phyloP scores from a whole-genome alignment of 2,329 filamentous ascomycete species.

The Trichoderma sp. region DNA sequence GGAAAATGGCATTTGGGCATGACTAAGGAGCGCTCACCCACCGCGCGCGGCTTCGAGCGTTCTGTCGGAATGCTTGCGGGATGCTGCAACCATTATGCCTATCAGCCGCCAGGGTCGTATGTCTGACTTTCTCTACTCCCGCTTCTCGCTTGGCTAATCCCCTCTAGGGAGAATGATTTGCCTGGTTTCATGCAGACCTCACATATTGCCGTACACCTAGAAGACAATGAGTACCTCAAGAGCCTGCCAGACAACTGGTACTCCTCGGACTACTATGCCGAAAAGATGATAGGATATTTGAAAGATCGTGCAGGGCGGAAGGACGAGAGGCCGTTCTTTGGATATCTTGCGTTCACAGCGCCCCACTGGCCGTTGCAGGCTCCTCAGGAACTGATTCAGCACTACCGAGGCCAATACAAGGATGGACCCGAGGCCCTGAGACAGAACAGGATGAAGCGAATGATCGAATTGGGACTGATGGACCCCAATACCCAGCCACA shows the following conservation, averaged over 20 bases:
- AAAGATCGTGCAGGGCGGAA: constrained; percentile 44
- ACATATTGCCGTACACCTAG: background rate
- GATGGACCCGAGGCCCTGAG: constrained; percentile 59
- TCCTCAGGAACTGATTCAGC: constrained; percentile 51
- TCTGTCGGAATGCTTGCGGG: constrained; percentile 60
- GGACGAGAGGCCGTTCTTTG: constrained; percentile 52
- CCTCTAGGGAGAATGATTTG: background rate
- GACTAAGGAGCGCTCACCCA: constrained; percentile 54
- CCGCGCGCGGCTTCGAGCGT: constrained; percentile 56
- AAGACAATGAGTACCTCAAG: background rate
- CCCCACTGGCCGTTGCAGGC: constrained; percentile 64
- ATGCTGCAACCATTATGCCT: constrained; percentile 51
- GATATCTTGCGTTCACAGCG: constrained; percentile 59
- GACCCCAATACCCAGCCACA: constrained; percentile 49
- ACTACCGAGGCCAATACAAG: constrained; percentile 61
- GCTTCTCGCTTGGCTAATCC: background rate
- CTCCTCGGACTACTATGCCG: constrained; percentile 47
- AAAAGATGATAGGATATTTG: constrained; percentile 53
- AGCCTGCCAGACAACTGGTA: background rate
- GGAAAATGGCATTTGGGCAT: constrained; percentile 66
- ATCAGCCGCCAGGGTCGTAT: background rate
- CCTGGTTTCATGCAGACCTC: background rate
- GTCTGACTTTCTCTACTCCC: background rate
- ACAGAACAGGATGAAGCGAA: constrained; percentile 48
- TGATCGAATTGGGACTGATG: constrained; percentile 58